Evolutionary conservation across 2,329 filamentous ascomycete species (phyloP), one percentile per base, ranked within the genome.

Genomic region (Scedosporium aurantiacum): DNA sequence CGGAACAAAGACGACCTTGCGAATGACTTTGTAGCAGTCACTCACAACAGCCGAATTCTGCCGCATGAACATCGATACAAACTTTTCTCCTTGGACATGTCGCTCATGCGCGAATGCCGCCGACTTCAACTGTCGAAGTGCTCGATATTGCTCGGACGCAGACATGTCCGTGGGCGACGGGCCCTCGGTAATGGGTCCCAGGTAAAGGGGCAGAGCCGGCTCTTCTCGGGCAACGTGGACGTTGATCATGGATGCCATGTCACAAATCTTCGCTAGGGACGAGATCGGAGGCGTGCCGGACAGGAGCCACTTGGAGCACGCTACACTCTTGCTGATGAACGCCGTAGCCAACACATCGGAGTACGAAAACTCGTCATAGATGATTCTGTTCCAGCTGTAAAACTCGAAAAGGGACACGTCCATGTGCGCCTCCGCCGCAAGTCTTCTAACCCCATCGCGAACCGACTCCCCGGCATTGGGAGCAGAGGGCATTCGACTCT

Each of bases 291-390:
- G 76, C 0, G 76, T 79, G 1, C 73, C 76, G 0, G 76, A 78
- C 1, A 79, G 67, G 37, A 77, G 68, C 76, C 76, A 79, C 59
- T 76, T 78, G 7, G 72, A 68, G 23, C 63, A 64, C 3, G 76
- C 70, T 0, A 68, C 59, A 5, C 66, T 65, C 7, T 70, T 67
- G 18, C 65, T 64, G 23, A 78, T 65, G 63, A 78, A 77, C 6
- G 70, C 64, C 0, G 67, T 63, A 2, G 72, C 66, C 2, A 62
- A 28, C 3, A 63, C 62, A 25, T 75, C 70, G 43, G 71, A 66
- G 61, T 78, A 78, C 0, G 76, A 76, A 63, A 74, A 77, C 63
- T 79, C 76, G 61, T 79, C 76, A 64, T 73, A 73, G 8, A 79
- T 68, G 10, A 77, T 66, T 3, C 75, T 70, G 18, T 70, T 63